Conservation (phyloP, 2,329 filamentous ascomycete species). For the Calonectria hongkongensis region DNA sequence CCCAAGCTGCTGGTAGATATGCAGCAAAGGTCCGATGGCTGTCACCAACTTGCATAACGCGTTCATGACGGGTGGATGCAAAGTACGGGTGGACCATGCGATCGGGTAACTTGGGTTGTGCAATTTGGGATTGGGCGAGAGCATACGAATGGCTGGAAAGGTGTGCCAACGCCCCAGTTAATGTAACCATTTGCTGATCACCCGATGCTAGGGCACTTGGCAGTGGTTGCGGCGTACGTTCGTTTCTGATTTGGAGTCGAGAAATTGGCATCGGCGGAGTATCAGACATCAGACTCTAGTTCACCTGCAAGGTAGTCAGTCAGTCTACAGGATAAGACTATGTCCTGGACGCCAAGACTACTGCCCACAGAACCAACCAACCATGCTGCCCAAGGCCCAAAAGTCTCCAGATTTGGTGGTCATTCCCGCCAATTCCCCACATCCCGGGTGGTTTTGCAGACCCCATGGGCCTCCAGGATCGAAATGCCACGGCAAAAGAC, state of each 20-base stretch:
- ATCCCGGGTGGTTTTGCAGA: slow-evolving; percentile 1
- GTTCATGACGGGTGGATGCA: background rate
- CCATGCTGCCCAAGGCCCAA: background rate
- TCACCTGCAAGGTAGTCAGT: background rate
- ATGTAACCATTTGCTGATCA: background rate
- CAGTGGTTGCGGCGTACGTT: no score
- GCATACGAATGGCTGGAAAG: slow-evolving; percentile 1
- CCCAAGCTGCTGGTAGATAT: background rate
- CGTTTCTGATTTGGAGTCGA: no score
- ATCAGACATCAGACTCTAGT: no score
- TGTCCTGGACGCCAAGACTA: no score
- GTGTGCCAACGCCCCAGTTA: background rate
- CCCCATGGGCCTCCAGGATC: slow-evolving; percentile 25
- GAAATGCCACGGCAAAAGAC: slow-evolving; percentile 24
- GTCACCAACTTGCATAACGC: background rate
- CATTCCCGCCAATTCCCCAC: slow-evolving; percentile 18
- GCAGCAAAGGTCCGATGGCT: background rate
- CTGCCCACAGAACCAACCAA: background rate
- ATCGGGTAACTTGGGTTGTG: background rate
- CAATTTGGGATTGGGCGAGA: slow-evolving; percentile 2
- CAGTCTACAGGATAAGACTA: no score
- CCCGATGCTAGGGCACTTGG: background rate
- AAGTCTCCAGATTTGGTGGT: slow-evolving; percentile 5
- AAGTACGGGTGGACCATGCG: background rate
- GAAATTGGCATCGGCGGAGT: background rate